A percentile compares a stretch with the other conserved stretches of the same genome.
Conservation (phyloP, 257 asterid genomes). For the Forsythia viridissima region DNA sequence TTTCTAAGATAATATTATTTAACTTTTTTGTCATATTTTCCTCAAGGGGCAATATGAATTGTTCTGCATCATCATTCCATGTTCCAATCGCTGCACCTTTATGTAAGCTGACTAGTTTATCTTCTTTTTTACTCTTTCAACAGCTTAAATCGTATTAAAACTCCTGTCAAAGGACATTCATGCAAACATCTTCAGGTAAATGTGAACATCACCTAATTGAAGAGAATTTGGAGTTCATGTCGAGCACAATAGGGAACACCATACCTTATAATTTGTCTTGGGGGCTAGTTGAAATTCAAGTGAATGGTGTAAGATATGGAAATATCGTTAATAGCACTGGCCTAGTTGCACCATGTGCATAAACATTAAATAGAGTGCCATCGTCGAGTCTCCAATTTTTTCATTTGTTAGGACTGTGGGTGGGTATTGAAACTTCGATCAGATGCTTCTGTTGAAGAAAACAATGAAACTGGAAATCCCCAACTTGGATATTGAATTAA, state of each 20-base stretch:
- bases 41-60: neutral
- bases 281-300: too few species aligned
- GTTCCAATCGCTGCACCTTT: conserved; percentile 15
- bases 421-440: neutral
- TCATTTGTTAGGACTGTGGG: neutral
- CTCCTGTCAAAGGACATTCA: conserved; percentile 83
- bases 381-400: neutral
- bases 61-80: neutral
- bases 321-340: neutral
- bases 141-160: conserved; percentile 74
- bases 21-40: neutral
- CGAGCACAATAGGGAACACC: neutral
- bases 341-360: neutral
- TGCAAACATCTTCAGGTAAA: conserved; percentile 94
- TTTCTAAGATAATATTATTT: too few species aligned
- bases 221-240: conserved; percentile 9
- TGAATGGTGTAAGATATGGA: neutral
- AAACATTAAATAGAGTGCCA: neutral
- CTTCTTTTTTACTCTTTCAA: conserved; percentile 26
- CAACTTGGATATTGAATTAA: conserved; percentile 4
- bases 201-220: conserved; percentile 15
- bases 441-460: neutral
- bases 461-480: conserved; percentile 3
- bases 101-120: conserved; percentile 22
- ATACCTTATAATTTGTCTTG: neutral